Evolutionary conservation across 2,329 filamentous ascomycete species (phyloP), one percentile per base, ranked within the genome.

Genomic region (Cladosporium sphaerospermum): DNA sequence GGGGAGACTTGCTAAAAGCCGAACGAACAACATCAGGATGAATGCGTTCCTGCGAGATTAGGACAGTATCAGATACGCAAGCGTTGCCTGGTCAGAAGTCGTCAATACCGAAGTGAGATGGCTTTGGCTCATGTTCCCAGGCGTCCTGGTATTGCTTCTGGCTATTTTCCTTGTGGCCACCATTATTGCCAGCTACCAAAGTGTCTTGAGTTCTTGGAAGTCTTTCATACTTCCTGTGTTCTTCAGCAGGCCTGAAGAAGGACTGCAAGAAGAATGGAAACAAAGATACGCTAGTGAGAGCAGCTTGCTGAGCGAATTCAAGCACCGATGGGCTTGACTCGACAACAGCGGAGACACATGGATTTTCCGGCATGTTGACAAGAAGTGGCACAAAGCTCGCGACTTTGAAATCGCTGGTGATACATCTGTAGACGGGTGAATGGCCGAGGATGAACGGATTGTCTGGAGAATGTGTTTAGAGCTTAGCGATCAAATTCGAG

Each of bases 21-120:
- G 47, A 34, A 53, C 50, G 18, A 53, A 53, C 43, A 46, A 53
- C 9, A n/a, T 53, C 9, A 33, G 50, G 8, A 41, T 46, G 34
- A 45, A 53, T 6, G 50, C 43, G 4, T 16, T 9, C 7, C 8
- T 46, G 32, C 23, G 7, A 23, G 7, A 33, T 13, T 14, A 42
- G 9, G 43, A 45, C 5, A 13, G 11, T 2, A 36, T 9, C 4
- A 42, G 32, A 36, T 53, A 53, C 11, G 10, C 5, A 3, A 43
- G 50, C 9, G 19, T 41, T 23, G 50, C 50, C 5, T 46, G 50
- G 50, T 42, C 44, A 13, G 36, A 46, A 9, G 31, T 46, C 4
- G 32, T 34, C 4, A 9, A 53, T 32, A 46, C 36, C n/a, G 28
- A 46, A 11, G 50, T 53, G 14, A 40, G 50, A 14, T 53, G 43